phyloP scores from a whole-genome alignment of 192 early-diverging fungal genomes.

The Glomus cerebriforme region DNA sequence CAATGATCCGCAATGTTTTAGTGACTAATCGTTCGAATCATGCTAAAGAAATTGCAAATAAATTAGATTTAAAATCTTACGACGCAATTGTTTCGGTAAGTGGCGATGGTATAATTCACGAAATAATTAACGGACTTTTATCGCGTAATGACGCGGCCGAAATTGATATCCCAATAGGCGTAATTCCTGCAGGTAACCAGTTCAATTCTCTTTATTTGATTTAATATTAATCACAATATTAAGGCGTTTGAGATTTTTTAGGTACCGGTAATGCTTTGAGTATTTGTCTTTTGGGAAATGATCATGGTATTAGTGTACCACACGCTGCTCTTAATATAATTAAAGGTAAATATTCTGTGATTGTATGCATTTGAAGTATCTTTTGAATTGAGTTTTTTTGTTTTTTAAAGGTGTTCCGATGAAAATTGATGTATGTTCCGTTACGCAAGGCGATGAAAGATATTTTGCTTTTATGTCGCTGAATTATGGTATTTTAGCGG shows the following conservation, averaged over 20 bases:
- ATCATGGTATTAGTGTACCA: conserved; percentile 40
- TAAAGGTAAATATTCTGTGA: conserved; percentile 36
- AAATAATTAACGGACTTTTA: conserved; percentile 81
- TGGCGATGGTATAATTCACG: conserved; percentile 84
- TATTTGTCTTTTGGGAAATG: conserved; percentile 53
- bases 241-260: background rate
- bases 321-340: conserved; percentile 43
- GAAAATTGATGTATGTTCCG: conserved; percentile 59
- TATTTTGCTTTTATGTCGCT: conserved; percentile 60
- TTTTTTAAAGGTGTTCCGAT: conserved; percentile 42
- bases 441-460: conserved; percentile 46
- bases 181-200: conserved; percentile 57
- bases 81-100: conserved; percentile 66
- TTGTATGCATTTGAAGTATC: background rate
- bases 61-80: conserved; percentile 55
- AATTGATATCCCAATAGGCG: conserved; percentile 61
- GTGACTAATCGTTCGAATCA: conserved; percentile 13
- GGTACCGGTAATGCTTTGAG: conserved; percentile 57
- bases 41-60: conserved; percentile 62
- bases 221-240: background rate
- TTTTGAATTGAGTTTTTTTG: conserved; percentile 30
- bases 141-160: conserved; percentile 65
- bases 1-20: background rate
- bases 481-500: conserved; percentile 57
- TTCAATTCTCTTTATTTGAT: background rate